Conservation (phyloP, 2,329 filamentous ascomycete genomes). For the Botryosphaeria agaves region DNA sequence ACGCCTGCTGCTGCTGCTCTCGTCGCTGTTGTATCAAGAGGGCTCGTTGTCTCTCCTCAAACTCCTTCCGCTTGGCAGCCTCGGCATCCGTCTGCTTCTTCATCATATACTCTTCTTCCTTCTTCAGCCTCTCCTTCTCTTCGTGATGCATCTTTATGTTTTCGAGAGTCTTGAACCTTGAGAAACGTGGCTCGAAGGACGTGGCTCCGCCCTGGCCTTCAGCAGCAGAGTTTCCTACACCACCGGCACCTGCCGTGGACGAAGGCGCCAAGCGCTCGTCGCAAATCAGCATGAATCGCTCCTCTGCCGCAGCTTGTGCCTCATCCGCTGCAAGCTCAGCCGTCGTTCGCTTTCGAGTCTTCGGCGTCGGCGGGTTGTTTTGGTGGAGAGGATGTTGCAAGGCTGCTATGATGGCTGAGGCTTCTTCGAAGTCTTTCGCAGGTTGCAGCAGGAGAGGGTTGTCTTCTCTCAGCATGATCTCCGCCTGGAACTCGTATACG, state of each 20-base stretch:
- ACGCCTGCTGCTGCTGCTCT: constrained; percentile 24
- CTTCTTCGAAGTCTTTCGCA: constrained; percentile 49
- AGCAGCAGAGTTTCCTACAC: constrained; percentile 45
- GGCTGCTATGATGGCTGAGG: constrained; percentile 51
- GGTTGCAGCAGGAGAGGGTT: constrained; percentile 64
- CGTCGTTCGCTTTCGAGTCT: constrained; percentile 80
- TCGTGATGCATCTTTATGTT: constrained; percentile 65
- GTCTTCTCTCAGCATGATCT: constrained; percentile 55
- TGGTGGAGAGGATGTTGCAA: constrained; percentile 64
- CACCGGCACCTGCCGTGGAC: constrained; percentile 35
- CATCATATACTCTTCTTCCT: constrained; percentile 26
- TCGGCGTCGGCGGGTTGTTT: constrained; percentile 61
- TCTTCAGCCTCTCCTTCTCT: constrained; percentile 42
- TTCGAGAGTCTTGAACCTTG: constrained; percentile 79
- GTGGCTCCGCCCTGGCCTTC: constrained; percentile 55
- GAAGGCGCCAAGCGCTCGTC: constrained; percentile 66
- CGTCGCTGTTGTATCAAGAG: constrained; percentile 10
- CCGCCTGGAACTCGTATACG: constrained; percentile 57
- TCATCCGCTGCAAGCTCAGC: constrained; percentile 93
- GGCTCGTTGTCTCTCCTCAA: constrained; percentile 10
- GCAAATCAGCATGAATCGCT: constrained; percentile 82
- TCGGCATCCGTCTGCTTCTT: constrained; percentile 20
- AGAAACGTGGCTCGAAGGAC: constrained; percentile 74
- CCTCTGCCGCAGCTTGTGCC: constrained; percentile 71
- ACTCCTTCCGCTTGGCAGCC: constrained; percentile 16